Conservation (phyloP, 768 basidiomycete species). For the Pholiota molesta region DNA sequence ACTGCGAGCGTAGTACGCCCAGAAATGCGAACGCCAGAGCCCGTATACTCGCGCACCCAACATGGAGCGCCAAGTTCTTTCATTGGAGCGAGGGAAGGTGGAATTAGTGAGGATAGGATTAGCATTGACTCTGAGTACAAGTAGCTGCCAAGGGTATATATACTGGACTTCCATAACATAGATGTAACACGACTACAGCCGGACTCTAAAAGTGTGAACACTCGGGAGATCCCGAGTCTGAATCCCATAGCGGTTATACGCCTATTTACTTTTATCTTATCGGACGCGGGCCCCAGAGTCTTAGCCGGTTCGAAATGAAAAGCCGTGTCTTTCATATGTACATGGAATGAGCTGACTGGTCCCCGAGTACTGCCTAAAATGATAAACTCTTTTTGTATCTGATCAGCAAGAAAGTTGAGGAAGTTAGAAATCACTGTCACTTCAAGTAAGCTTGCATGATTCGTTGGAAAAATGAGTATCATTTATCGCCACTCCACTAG, state of each 20-base stretch:
- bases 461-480: too few species aligned
- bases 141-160: neutral
- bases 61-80: slow-evolving; percentile 1
- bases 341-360: neutral
- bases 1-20: slow-evolving; percentile 13
- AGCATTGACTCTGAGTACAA: slow-evolving; percentile 3
- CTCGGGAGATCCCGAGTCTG: neutral
- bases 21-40: slow-evolving; percentile 13
- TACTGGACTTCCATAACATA: neutral
- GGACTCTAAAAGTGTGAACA: neutral
- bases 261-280: neutral
- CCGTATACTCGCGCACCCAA: neutral
- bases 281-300: neutral
- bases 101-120: neutral
- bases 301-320: neutral
- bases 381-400: too few species aligned
- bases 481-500: neutral
- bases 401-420: too few species aligned
- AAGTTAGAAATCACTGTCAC: too few species aligned
- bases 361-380: too few species aligned
- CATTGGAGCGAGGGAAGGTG: neutral
- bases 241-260: neutral
- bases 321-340: neutral
- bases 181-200: neutral
- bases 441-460: too few species aligned